Percentiles rank a stretch among this genome's conserved stretches.
These are phyloP conservation scores for Chalciporus pseudorubinellus DNA, from an alignment of 768 basidiomycete species.

Conservation along the genomic window DNA sequence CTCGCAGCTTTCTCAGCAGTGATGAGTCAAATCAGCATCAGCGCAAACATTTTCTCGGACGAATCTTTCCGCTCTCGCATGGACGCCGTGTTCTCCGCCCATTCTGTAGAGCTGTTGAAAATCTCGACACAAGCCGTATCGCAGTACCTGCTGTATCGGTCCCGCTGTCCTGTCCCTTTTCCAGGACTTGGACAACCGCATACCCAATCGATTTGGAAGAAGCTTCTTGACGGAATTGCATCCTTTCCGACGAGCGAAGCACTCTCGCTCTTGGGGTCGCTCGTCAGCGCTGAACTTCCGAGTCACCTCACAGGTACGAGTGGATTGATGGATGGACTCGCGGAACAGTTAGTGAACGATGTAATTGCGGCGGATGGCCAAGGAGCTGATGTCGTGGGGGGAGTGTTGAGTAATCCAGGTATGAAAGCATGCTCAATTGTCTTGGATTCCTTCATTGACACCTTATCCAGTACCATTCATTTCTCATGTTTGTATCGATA, in stretches of 20 bases:
- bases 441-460: not conserved
- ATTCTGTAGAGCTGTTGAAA: conserved; percentile 40
- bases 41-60: too few species aligned
- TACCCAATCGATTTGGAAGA: conserved; percentile 21
- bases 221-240: conserved; percentile 44
- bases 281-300: conserved; percentile 40
- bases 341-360: conserved; percentile 24
- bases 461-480: conserved; percentile 18
- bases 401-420: conserved; percentile 22
- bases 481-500: conserved; percentile 16
- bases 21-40: too few species aligned
- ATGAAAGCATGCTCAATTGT: not conserved
- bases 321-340: conserved; percentile 45
- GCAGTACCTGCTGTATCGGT: conserved; percentile 44
- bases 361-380: not conserved
- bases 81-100: conserved; percentile 41
- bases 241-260: conserved; percentile 25
- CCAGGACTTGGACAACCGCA: conserved; percentile 9
- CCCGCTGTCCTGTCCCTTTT: conserved; percentile 3
- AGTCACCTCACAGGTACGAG: conserved; percentile 42
- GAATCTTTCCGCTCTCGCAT: conserved; percentile 38
- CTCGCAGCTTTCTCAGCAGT: too few species aligned
- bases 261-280: conserved; percentile 44
- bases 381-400: conserved; percentile 1
- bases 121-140: conserved; percentile 45